These are phyloP conservation scores for Trichoderma lentiforme DNA, from an alignment of 2,329 filamentous ascomycete species.

Conservation along the genomic window DNA sequence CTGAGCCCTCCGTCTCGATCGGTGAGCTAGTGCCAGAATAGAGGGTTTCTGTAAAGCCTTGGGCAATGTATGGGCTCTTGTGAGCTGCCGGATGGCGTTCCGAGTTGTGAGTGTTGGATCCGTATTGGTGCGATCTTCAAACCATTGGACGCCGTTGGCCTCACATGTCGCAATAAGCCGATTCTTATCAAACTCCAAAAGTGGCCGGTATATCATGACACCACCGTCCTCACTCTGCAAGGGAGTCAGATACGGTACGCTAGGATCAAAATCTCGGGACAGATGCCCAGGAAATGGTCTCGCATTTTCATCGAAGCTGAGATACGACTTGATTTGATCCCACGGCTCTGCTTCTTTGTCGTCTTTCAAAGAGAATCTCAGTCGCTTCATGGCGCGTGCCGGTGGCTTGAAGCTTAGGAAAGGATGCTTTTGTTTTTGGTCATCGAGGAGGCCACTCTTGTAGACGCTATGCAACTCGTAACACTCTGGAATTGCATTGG, in stretches of 20 bases:
- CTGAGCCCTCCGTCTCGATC: constrained; percentile 44
- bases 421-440: constrained; percentile 37
- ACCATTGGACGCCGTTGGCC: constrained; percentile 66
- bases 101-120: constrained; percentile 73
- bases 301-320: constrained; percentile 25
- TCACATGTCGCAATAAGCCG: constrained; percentile 73
- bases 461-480: constrained; percentile 69
- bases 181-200: constrained; percentile 68
- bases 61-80: constrained; percentile 59
- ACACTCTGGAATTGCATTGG: constrained; percentile 78
- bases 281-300: constrained; percentile 29
- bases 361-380: constrained; percentile 31
- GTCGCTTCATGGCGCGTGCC: constrained; percentile 28
- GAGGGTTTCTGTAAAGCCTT: constrained; percentile 62
- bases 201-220: constrained; percentile 63
- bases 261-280: constrained; percentile 20
- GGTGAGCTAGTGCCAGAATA: constrained; percentile 59
- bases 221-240: constrained; percentile 60
- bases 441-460: constrained; percentile 58
- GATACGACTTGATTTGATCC: constrained; percentile 18
- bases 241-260: constrained; percentile 34
- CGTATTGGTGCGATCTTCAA: constrained; percentile 79
- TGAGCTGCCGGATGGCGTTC: constrained; percentile 74
- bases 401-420: constrained; percentile 38
- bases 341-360: constrained; percentile 26